Base-by-base conservation (phyloP, 495 filamentous ascomycete genomes). In the Astrothelium subdiscretum region DNA sequence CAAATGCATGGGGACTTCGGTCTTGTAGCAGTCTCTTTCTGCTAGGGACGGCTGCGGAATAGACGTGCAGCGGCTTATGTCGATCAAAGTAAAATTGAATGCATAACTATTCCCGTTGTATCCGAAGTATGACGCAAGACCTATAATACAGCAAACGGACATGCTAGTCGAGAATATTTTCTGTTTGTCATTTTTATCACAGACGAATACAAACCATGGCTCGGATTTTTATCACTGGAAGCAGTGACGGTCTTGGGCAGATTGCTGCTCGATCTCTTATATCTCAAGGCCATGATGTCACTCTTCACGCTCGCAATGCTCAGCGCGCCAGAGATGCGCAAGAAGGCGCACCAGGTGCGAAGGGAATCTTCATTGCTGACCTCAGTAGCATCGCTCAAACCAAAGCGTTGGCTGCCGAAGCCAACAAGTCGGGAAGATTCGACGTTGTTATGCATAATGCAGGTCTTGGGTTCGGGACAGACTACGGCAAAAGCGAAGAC, bases 361-460 rank as follows among this genome's bases (percentile, higher is more conserved):
- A 74, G 60, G 75, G 72, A 2, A 73, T 83, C 2, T 71, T 85
- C 6, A 68, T 81, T 15, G 80, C 68, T 22, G 83, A 85, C 64
- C 66, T 84, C 0, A 70, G 75, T 24, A 80, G 73, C 18, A 77
- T 80, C 60, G 62, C 76, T n/a, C 79, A 81, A 63, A 81, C 74
- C 20, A 85, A 84, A 65, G 68, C 72, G 1, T 74, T 85, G 1
- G 81, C 81, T 1, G 63, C 72, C 31, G 68, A 81, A 38, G 78
- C 81, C 27, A 81, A 82, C 66, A 68, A 71, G 40, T 67, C 72
- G 0, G 77, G 77, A 0, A 73, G 75, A 10, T 83, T 81, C 73
- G 83, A 85, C 63, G 71, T 76, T 24, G 76, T 85, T 29, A 75
- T 85, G 27, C 83, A 85, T 71, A 85, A 84, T 63, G 81, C 82